A percentile compares a stretch with the other conserved stretches of the same genome.
phyloP scores from a whole-genome alignment of 768 basidiomycete species.

The Panellus pusillus region DNA sequence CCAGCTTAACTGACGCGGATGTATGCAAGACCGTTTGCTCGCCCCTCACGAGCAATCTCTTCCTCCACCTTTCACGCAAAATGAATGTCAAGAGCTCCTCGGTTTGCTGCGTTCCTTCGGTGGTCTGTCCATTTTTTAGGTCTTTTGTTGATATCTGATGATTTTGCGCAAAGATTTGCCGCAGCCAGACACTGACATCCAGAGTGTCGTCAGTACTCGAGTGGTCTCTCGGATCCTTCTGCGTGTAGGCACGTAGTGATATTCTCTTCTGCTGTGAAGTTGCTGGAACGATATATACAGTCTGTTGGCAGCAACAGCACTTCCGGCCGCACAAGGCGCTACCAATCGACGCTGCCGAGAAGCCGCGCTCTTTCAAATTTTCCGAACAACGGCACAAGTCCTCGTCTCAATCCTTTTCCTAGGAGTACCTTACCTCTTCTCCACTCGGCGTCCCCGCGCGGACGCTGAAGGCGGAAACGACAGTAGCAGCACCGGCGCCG shows the following conservation, averaged over 20 bases:
- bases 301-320: conserved; percentile 68
- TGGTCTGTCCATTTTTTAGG: conserved; percentile 17
- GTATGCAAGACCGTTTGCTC: conserved; percentile 61
- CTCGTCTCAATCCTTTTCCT: conserved; percentile 65
- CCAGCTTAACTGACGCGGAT: not conserved
- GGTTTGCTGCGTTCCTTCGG: conserved; percentile 51
- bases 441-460: conserved; percentile 43
- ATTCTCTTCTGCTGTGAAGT: not conserved
- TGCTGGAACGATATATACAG: too few species aligned
- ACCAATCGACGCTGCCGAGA: conserved; percentile 47
- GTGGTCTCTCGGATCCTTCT: conserved; percentile 68
- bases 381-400: conserved; percentile 56
- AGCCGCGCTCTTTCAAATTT: conserved; percentile 34
- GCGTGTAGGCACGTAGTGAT: conserved; percentile 54
- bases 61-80: conserved; percentile 69
- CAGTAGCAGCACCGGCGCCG: conserved; percentile 29
- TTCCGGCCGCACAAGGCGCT: conserved; percentile 71
- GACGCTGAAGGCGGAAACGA: conserved; percentile 54
- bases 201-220: conserved; percentile 55
- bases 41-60: conserved; percentile 51
- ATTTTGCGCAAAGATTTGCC: not conserved
- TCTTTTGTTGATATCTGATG: not conserved
- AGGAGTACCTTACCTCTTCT: conserved; percentile 78
- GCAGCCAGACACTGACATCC: conserved; percentile 40
- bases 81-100: conserved; percentile 76